Evolutionary conservation across 176 grass and related monocot genomes (phyloP), one percentile per base, ranked within the genome.

Genomic region (Sorghum bicolor): DNA sequence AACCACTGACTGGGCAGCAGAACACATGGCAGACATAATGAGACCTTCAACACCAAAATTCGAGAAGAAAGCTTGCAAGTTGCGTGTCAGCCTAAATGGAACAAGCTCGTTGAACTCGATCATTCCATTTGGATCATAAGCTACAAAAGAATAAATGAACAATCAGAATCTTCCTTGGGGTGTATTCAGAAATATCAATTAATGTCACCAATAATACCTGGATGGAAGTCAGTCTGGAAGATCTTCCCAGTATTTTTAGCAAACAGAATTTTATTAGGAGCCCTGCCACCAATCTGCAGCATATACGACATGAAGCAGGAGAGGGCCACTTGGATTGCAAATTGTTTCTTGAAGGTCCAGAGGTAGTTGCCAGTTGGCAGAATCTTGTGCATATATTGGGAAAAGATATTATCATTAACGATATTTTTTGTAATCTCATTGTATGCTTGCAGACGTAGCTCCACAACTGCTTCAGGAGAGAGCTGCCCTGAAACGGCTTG

Each of bases 291-390:
- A 82, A 99, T 99, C 79, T 96, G 97, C 63, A 96, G 66, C 91
- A 99, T 96, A 90, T 92, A 99, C 62, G 97, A 99, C 87, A 99
- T 88, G 83, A 99, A 99, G 84, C 93, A 99, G 47, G 97, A 99
- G 57, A 99, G 91, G 36, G 97, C 97, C 57, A 99, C 87, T 81
- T 99, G 97, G 44, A 90, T 84, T 26, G 97, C 93, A 84, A 99
- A 99, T 84, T 96, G 97, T 66, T 99, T 99, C 88, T 99, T 99
- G 88, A 96, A 99, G 70, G 97, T 94, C 97, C 91, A 99, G 17
- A 99, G 87, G 83, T 99, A 88, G 53, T 93, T 92, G 61, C 97
- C 93, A 89, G 91, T 99, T 68, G 93, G 93, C 20, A 99, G 93
- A 77, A 92, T 96, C 75, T 99, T 99, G 86, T 99, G 91, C 93